phyloP scores from a whole-genome alignment of 768 basidiomycete species.

The Leucosporidium creatinivorum region DNA sequence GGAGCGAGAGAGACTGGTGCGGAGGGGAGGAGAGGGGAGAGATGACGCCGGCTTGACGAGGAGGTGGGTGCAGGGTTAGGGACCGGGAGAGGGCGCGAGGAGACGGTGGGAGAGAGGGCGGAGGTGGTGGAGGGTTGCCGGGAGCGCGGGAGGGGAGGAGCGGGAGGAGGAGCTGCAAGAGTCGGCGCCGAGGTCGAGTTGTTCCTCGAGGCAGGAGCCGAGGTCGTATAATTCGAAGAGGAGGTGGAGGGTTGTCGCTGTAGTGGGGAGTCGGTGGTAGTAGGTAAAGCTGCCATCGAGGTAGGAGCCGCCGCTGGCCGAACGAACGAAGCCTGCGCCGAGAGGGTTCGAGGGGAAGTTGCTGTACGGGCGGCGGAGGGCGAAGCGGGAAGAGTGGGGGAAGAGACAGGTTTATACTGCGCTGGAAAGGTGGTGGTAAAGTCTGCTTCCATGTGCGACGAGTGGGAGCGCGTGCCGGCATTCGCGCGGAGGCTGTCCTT shows the following conservation, averaged over 20 bases:
- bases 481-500: too few species aligned
- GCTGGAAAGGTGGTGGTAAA: too few species aligned
- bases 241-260: neutral
- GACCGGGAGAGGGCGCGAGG: neutral
- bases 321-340: neutral
- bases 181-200: neutral
- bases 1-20: slow-evolving; percentile 47
- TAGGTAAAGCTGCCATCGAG: neutral
- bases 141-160: neutral
- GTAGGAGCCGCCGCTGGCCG: neutral
- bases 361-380: neutral
- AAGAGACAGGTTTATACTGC: too few species aligned
- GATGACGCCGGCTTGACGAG: neutral
- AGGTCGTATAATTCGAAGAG: neutral
- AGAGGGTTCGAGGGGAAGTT: neutral
- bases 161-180: neutral
- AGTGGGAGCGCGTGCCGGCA: too few species aligned
- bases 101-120: neutral
- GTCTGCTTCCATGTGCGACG: too few species aligned
- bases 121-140: neutral
- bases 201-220: neutral
- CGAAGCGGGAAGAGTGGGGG: neutral
- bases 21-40: neutral
- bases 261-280: neutral
- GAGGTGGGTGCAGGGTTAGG: neutral